Percentiles rank a stretch among this genome's conserved stretches.
Evolutionary conservation across 1,139 yeast species (phyloP).

Genomic region (Arxiozyma bovina): DNA sequence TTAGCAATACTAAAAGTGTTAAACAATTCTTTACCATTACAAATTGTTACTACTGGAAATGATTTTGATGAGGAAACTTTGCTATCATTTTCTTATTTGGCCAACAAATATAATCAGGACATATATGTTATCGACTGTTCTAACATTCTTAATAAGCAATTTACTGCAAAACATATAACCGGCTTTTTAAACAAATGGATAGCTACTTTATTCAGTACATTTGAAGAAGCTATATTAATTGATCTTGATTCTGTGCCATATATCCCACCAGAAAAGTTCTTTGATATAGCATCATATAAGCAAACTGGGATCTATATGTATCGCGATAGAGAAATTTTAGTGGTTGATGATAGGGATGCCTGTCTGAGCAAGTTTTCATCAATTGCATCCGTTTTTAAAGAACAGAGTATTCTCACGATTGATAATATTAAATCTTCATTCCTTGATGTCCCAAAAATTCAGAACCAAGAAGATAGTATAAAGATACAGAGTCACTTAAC

Average conservation of each 20-base stretch:
- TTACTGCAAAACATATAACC: conserved; percentile 31
- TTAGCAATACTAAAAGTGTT: conserved; percentile 40
- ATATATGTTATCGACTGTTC: conserved; percentile 40
- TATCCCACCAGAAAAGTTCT: conserved; percentile 34
- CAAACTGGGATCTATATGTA: conserved; percentile 40
- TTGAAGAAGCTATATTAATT: conserved; percentile 41
- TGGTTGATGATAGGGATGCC: background rate
- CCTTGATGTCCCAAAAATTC: no score
- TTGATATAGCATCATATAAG: conserved; percentile 34
- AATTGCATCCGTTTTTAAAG: background rate
- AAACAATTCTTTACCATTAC: conserved; percentile 44
- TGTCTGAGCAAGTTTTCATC: conserved; percentile 1
- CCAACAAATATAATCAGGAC: conserved; percentile 31
- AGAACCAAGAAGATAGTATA: background rate
- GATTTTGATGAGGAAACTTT: conserved; percentile 17
- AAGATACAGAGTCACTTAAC: background rate
- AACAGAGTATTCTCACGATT: background rate
- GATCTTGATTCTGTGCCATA: conserved; percentile 47
- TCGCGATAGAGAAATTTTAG: conserved; percentile 32
- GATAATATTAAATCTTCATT: background rate
- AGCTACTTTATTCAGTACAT: conserved; percentile 42
- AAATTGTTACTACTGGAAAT: conserved; percentile 41
- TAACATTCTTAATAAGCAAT: conserved; percentile 29
- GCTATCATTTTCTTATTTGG: conserved; percentile 7
- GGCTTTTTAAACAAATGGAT: conserved; percentile 42